These are phyloP conservation scores for Parietichytrium sp. DNA, from an alignment of 108 stramenopile genomes.

Conservation along the genomic window DNA sequence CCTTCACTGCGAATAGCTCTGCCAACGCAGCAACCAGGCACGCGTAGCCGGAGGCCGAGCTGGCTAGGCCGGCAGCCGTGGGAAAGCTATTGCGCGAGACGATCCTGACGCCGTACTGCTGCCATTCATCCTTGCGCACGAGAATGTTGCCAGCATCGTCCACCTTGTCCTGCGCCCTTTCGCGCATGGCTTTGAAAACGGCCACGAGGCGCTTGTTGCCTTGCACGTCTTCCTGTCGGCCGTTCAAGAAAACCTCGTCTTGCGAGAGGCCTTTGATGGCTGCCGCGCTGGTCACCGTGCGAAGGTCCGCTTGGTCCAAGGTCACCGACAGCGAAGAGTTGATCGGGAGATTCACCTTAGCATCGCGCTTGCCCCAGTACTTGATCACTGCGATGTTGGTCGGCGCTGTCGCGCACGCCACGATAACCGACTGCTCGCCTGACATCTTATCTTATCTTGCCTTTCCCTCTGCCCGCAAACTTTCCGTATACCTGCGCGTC, in stretches of 20 bases:
- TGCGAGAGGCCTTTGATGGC: slow-evolving; percentile 64
- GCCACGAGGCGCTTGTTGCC: slow-evolving; percentile 55
- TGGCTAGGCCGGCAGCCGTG: slow-evolving; percentile 89
- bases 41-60: slow-evolving; percentile 76
- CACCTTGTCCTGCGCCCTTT: slow-evolving; percentile 53
- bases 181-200: slow-evolving; percentile 51
- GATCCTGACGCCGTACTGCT: slow-evolving; percentile 71
- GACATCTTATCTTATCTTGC: background rate
- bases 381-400: slow-evolving; percentile 50
- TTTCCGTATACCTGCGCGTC: too few species aligned
- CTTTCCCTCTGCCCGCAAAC: background rate
- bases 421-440: background rate
- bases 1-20: slow-evolving; percentile 72
- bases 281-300: slow-evolving; percentile 87
- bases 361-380: slow-evolving; percentile 48
- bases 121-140: slow-evolving; percentile 72
- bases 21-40: slow-evolving; percentile 83
- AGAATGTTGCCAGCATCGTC: slow-evolving; percentile 58
- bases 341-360: slow-evolving; percentile 39
- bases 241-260: slow-evolving; percentile 95
- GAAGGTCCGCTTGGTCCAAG: slow-evolving; percentile 82
- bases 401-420: slow-evolving; percentile 35
- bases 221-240: slow-evolving; percentile 57
- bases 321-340: slow-evolving; percentile 72
- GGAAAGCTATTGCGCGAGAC: slow-evolving; percentile 91